Evolutionary conservation across 2,329 filamentous ascomycete species (phyloP), one percentile per base, ranked within the genome.

Genomic region (Fusarium tanahbumbuense): DNA sequence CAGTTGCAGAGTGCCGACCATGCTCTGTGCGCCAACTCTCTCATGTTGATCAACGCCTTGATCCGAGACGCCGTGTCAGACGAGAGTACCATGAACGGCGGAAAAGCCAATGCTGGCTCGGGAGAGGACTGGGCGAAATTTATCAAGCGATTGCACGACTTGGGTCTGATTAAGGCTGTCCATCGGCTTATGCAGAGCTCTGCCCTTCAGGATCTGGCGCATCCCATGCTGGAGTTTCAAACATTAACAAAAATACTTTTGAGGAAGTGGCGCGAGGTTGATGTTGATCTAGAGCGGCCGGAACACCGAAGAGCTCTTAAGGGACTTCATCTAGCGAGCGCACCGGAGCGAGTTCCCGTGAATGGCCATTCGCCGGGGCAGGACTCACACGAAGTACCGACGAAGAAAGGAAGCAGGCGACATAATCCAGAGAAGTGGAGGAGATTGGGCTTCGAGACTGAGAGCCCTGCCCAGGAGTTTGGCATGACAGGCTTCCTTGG

Each of bases 101-200:
- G 76, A 56, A 76, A 79, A 23, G 70, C 69, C 8, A 73, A 76
- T 30, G 67, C 65, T n/a, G 48, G 67, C 6, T 73, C 75, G 34
- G 75, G 78, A 16, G 90, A 93, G 65, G 95, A 98, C 75, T 98
- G 96, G 94, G 93, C 94, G 50, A 96, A 93, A 75, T 97, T 98
- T 76, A 94, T 99, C 80, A 97, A 97, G 83, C 87, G 91, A 70
- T 81, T 99, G 71, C 96, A 98, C 79, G 95, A 98, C 80, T 82
- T 98, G 30, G 96, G 95, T 1, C 89, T 98, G 41, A 97, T 98
- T 71, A 93, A 93, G 79, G 93, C 93, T 12, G 95, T 97, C 16
- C 98, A 94, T 79, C 89, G 89, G 70, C 87, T 99, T 60, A 98
- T 98, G 94, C 94, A 97, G 82, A 94, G 94, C 75, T 95, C 93